Base-by-base conservation (phyloP, 2,329 filamentous ascomycete genomes). In the Aspergillus vadensis region DNA sequence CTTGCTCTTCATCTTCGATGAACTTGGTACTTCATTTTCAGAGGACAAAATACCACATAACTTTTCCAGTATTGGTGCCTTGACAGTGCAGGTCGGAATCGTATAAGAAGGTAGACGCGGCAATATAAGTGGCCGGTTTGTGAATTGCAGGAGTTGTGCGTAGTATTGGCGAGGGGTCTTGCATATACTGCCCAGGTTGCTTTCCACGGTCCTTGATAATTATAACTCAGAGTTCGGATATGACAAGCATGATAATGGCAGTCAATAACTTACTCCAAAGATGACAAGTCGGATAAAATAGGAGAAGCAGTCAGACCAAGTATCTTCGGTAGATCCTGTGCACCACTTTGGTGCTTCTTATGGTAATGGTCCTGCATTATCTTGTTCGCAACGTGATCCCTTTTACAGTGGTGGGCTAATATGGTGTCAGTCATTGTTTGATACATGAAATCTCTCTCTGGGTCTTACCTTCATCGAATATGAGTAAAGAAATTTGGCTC, bases 381-480 rank as follows among this genome's bases (percentile, higher is more conserved):
- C 49, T 27, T 54, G n/a, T 53, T 61, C 10, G 49, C 59, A n/a
- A 50, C 25, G 23, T 49, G 21, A 9, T 58, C 17, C 15, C 53
- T 30, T 3, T n/a, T 36, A 38, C 59, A 61, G 21, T 61, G 48
- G 14, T 61, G 59, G 12, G 59, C 59, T 61, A 19, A 27, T 15
- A 48, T 9, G 15, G 39, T 19, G 27, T 53, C 32, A 43, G n/a
- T 27, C 15, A 32, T 43, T 43, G 17, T 14, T 15, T 15, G 9
- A 43, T 55, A 14, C n/a, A 4, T 19, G 32, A 23, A 43, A 43
- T 41, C 21, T 25, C 38, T 25, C 17, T 15, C 23, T 55, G 7
- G 21, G 6, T n/a, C 47, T 60, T 44, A 41, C 59, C 59, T 54
- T 61, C 59, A 36, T 61, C 59, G 36, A 61, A 61, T 32, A 61